A percentile compares a stretch with the other conserved stretches of the same genome.
Conservation (phyloP, 2,329 filamentous ascomycete genomes). For the Knoxdaviesia capensis region DNA sequence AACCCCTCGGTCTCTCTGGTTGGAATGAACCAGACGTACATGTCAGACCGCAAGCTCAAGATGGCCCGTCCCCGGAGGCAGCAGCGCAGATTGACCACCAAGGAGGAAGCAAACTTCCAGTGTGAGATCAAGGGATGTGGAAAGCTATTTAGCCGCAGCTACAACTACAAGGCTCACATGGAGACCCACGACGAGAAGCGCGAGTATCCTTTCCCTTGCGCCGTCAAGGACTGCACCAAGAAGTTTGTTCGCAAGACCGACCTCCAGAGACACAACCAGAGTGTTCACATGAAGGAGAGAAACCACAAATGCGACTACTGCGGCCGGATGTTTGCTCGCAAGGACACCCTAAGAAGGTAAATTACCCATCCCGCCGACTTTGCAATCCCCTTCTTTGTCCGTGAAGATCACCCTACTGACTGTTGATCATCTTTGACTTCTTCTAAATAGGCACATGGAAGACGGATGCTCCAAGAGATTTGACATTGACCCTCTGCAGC, state of each 20-base stretch:
- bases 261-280: constrained; percentile 39
- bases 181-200: constrained; percentile 62
- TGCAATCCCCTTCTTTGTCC: background rate
- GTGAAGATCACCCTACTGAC: background rate
- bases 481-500: constrained; percentile 19
- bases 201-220: constrained; percentile 51
- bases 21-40: too few species aligned
- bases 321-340: constrained; percentile 51
- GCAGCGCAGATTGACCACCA: constrained; percentile 35
- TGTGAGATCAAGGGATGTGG: constrained; percentile 53
- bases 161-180: constrained; percentile 76
- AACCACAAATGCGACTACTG: constrained; percentile 55
- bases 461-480: constrained; percentile 55
- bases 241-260: constrained; percentile 72
- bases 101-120: constrained; percentile 49
- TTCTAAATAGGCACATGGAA: constrained; percentile 43
- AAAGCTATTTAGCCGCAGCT: constrained; percentile 62
- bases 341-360: constrained; percentile 66
- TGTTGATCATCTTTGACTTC: constrained; percentile 1
- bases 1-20: too few species aligned
- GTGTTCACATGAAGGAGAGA: constrained; percentile 54
- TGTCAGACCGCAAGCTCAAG: background rate
- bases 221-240: constrained; percentile 43
- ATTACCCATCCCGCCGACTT: constrained; percentile 5
- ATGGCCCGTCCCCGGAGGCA: constrained; percentile 13